Evolutionary conservation across 345 rosid genomes (phyloP), one percentile per base, ranked within the genome.

Genomic region (Iberis pinnata): DNA sequence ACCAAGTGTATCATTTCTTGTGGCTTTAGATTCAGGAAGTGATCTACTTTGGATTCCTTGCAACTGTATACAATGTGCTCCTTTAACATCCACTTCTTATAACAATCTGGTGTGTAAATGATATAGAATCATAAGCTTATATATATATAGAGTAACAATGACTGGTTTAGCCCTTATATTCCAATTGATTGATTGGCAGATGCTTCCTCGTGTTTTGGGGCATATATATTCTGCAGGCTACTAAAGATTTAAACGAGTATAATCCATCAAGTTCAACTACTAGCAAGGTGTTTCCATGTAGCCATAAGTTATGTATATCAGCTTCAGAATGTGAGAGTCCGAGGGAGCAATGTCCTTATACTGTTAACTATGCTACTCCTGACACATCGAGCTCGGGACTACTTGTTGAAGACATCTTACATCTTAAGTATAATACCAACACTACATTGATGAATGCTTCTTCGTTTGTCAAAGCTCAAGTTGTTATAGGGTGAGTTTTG

Each of bases 111-210:
- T 88, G 79, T 33, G 78, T 29, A n/a, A n/a, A n/a, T 50, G 14
- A 13, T 8, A 14, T 16, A 43, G 36, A 25, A 33, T 43, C 11
- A 31, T 53, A 43, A 46, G 54, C 48, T 49, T 38, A 51, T 18
- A 19, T 13, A 12, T 20, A 6, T 16, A 24, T 49, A 53, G 53
- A 52, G 70, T 18, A 58, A 55, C 52, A 71, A 24, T 75, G 73
- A 75, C 78, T 53, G 62, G 72, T 88, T 84, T 82, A 83, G 80
- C 86, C 70, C 93, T 89, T 89, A 76, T 80, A 77, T 80, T 79
- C 80, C 75, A 37, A 76, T 64, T 76, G 82, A 86, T 89, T 86
- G 97, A 89, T 89, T 89, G 92, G 89, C 92, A 86, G 95, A 87
- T 89, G 95, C 89, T 81, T 85, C 89, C 70, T 79, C 76, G 60